A percentile compares a stretch with the other conserved stretches of the same genome.
Conservation (phyloP, 352 stramenopile genomes). For the Pythium dissimile region DNA sequence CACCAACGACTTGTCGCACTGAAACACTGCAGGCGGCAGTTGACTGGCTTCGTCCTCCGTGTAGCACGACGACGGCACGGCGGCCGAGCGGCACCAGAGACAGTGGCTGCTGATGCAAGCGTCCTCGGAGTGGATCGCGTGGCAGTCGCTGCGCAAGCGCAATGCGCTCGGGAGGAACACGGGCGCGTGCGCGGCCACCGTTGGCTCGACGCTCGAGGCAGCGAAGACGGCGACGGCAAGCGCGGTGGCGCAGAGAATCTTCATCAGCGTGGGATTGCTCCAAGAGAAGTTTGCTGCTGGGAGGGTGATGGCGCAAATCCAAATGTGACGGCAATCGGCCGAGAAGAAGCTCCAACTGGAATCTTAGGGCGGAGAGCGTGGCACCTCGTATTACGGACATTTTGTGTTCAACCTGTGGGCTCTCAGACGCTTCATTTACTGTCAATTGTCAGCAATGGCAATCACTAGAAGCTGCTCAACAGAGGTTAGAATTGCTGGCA, state of each 20-base stretch:
- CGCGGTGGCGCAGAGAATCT: constrained; percentile 1
- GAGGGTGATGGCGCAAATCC: neutral
- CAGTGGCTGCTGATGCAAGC: constrained; percentile 54
- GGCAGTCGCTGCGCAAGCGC: constrained; percentile 33
- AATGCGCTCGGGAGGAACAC: constrained; percentile 27
- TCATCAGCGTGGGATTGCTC: neutral
- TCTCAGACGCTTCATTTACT: no score
- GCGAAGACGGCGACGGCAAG: neutral
- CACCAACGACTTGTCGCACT: constrained; percentile 56
- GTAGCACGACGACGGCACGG: constrained; percentile 82
- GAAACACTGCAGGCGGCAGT: constrained; percentile 68
- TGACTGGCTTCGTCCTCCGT: constrained; percentile 55
- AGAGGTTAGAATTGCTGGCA: no score
- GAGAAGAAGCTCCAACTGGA: neutral
- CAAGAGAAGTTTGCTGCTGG: neutral
- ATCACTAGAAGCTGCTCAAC: no score
- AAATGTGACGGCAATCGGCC: neutral
- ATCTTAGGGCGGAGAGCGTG: neutral
- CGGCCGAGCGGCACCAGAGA: constrained; percentile 70
- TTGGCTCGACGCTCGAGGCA: neutral
- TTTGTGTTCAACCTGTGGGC: no score
- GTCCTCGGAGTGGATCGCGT: constrained; percentile 43
- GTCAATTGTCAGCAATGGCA: no score
- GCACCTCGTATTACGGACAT: neutral
- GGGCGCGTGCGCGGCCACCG: constrained; percentile 14